Base-by-base conservation (phyloP, 768 basidiomycete species). In the Calocybe indica region DNA sequence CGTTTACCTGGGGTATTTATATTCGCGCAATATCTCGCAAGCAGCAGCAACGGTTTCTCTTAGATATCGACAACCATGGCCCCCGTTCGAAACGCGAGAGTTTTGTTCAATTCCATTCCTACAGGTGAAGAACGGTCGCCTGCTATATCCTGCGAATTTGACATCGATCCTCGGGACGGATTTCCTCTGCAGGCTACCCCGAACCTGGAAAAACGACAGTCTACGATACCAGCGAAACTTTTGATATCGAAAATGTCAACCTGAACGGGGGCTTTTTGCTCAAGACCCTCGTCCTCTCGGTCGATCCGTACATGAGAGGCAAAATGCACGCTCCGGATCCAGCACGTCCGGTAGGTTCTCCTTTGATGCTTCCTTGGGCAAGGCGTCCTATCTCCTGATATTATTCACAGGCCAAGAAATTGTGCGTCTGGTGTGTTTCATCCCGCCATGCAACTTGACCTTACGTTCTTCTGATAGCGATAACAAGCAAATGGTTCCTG, bases 201-300 rank as follows among this genome's bases (percentile, higher is more conserved):
- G 35, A 30, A 10, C 12, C 12, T 34, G 42, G 35, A 10, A 11
- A 31, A n/a, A 43, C 42, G 5, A 30, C 35, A 12, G 2, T 11
- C 8, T 43, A 43, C 30, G 42, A 32, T 13, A 34, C 31, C 30
- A 43, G 31, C 4, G 42, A 43, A 35, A 51, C 52, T 29, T 58
- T 59, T 34, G 58, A 59, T 42, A 47, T 56, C 13, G 50, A 59
- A 5, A 53, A 41, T 29, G 56, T 54, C 9, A 40, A 47, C 34
- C 54, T 59, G 11, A 55, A 56, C 4, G 58, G 58, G 9, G 58
- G 58, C 1, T 57, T 58, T 30, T 45, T 59, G 2, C 52, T 51
- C 1, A 58, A 58, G 46, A 58, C 56, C 0, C 51, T 59, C 7
- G 45, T 54, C 6, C 46, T 58, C 5, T 54, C 52, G 49, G 36